Percentiles rank a stretch among this genome's conserved stretches.
Evolutionary conservation across 2,329 filamentous ascomycete genomes (phyloP).

Genomic region (Penicillium sp.): DNA sequence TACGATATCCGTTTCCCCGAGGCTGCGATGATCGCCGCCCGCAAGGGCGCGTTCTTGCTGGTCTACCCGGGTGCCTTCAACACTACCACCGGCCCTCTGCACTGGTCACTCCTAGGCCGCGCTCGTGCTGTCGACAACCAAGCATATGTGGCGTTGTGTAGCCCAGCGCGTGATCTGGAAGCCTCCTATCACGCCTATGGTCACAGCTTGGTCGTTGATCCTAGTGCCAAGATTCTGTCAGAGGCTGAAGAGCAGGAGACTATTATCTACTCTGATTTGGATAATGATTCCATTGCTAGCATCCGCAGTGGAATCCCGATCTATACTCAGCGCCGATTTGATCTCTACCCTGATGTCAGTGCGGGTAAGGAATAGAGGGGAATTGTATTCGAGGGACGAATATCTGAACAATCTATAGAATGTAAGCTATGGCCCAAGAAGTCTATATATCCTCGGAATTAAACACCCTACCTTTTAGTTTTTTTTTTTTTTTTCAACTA

Average conservation of each 20-base stretch:
- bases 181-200: slow-evolving; percentile 89
- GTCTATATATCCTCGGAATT: not conserved
- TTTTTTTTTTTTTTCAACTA: too few species aligned
- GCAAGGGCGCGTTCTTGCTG: slow-evolving; percentile 82
- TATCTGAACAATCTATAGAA: not conserved
- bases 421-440: not conserved
- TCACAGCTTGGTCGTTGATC: slow-evolving; percentile 85
- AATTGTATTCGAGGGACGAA: not conserved
- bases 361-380: slow-evolving; percentile 33
- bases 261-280: slow-evolving; percentile 72
- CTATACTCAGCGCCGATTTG: slow-evolving; percentile 81
- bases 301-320: slow-evolving; percentile 82
- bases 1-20: slow-evolving; percentile 98
- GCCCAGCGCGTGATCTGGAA: slow-evolving; percentile 76
- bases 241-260: slow-evolving; percentile 78
- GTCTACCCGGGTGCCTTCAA: slow-evolving; percentile 98
- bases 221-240: slow-evolving; percentile 77
- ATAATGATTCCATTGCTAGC: slow-evolving; percentile 68
- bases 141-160: slow-evolving; percentile 89
- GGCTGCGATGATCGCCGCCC: slow-evolving; percentile 82
- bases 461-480: not conserved
- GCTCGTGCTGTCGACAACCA: slow-evolving; percentile 92
- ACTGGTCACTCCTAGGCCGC: slow-evolving; percentile 83
- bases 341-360: slow-evolving; percentile 91
- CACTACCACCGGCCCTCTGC: slow-evolving; percentile 83